Evolutionary conservation across 176 grass and related monocot species (phyloP), one percentile per base, ranked within the genome.

Genomic region (Aegilops tauschii): DNA sequence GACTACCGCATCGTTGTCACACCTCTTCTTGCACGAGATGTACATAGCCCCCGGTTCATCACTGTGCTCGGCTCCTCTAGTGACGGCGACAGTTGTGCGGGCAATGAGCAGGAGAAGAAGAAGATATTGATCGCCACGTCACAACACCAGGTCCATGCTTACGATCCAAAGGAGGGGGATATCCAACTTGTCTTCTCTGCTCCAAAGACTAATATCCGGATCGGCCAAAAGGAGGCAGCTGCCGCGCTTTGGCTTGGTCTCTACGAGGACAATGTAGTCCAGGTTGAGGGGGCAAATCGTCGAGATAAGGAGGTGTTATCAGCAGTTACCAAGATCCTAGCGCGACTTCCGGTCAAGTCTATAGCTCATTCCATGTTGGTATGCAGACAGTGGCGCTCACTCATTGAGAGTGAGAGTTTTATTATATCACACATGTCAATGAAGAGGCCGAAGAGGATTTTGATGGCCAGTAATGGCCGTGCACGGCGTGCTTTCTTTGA

Each of bases 381-480:
- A 5, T 69, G 76, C 49, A 79, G 1, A 35, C n/a, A 44, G 17
- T 86, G 76, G 84, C 21, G 76, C 65, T 31, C 34, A 3, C 65
- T 86, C 5, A 71, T 86, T 3, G 49, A 78, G 49, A 69, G 76
- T 3, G 47, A 86, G 23, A 79, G 76, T 10, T 86, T 86, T 54
- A 50, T 32, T 3, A 2, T 5, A 13, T 0, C 1, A 29, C 32
- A 61, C 0, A 29, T n/a, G 64, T 9, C 64, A 10, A 7, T n/a
- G 23, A n/a, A 64, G 3, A 63, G 37, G 70, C 10, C 32, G 23
- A 42, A 2, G 6, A 62, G 54, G 9, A 44, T 84, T 27, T n/a
- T 47, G 16, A 65, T 75, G 56, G 56, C 20, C 27, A 84, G 9
- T 17, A 76, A 76, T 2, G 58, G 70, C 1, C 3, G n/a, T 20